Percentiles rank a stretch among this genome's conserved stretches.
Evolutionary conservation across 2,329 filamentous ascomycete species (phyloP).

Genomic region (Coniosporium tulheliwenetii): DNA sequence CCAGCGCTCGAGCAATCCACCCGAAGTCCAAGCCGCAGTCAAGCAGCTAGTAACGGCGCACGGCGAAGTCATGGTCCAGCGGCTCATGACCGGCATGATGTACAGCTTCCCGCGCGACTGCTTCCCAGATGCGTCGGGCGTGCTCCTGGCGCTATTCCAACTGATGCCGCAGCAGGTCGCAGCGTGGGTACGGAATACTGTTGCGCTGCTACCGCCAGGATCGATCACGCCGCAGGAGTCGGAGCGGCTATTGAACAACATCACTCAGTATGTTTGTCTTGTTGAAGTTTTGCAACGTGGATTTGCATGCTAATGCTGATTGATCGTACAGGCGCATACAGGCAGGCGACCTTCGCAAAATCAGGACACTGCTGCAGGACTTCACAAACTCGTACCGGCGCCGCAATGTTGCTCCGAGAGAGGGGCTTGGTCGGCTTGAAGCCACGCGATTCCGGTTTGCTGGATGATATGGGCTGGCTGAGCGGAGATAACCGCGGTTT

Average conservation of each 20-base stretch:
- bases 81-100: slow-evolving; percentile 96
- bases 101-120: slow-evolving; percentile 94
- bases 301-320: neutral
- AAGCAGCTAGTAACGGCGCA: slow-evolving; percentile 54
- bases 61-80: slow-evolving; percentile 69
- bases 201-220: slow-evolving; percentile 68
- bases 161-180: slow-evolving; percentile 67
- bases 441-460: slow-evolving; percentile 72
- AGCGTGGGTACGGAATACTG: slow-evolving; percentile 68
- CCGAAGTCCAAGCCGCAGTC: slow-evolving; percentile 57
- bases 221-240: slow-evolving; percentile 69
- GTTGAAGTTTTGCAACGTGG: neutral
- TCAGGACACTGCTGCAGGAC: slow-evolving; percentile 77
- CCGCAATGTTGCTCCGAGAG: slow-evolving; percentile 85
- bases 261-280: slow-evolving; percentile 40
- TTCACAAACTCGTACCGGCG: slow-evolving; percentile 91
- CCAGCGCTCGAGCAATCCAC: slow-evolving; percentile 41
- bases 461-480: slow-evolving; percentile 8
- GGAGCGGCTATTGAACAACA: slow-evolving; percentile 63
- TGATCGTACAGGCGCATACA: slow-evolving; percentile 36
- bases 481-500: neutral
- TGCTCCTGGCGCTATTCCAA: slow-evolving; percentile 81
- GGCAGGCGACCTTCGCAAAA: slow-evolving; percentile 56
- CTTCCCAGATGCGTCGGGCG: slow-evolving; percentile 84
- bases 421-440: slow-evolving; percentile 77